Evolutionary conservation across 345 rosid genomes (phyloP), one percentile per base, ranked within the genome.

Genomic region (Boechera retrofracta): DNA sequence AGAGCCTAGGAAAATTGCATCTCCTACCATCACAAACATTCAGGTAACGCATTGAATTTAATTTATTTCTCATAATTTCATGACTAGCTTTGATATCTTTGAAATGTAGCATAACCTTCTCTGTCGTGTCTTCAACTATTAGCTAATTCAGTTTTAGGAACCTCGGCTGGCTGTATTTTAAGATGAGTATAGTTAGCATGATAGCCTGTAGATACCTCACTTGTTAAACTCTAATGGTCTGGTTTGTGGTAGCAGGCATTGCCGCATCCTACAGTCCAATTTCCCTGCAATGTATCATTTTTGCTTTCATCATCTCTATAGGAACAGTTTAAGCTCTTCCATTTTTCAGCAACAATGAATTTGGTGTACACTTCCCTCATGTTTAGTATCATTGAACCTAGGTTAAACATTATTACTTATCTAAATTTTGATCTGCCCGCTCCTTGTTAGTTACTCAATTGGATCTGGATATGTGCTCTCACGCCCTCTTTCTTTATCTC

Each of bases 1-100:
- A 38, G 97, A 95, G 76, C 97, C 99, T 45, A 89, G 76, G 84
- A 95, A 83, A 90, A 77, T 95, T 71, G 84, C 86, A 69, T 91
- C 97, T 71, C 96, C 98, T 45, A 72, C 83, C 29, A 84, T 91
- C 71, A 85, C 96, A 44, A 95, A 95, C 80, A 89, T 92, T 73
- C 98, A 95, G 97, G 98, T 95, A 56, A 7, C 16, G 36, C 60
- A 56, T 24, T 51, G 53, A 66, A 29, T 62, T 32, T 57, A 10
- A 7, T 35, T 21, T 62, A 28, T 11, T 24, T 64, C 16, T 21
- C 18, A 47, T 36, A 11, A 24, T 77, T 26, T 16, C 5, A 47
- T 26, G 32, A 45, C 24, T 33, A 55, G 58, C 52, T 45, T 77
- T 45, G 45, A 36, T 18, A 28, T 10, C 38, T 6, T 28, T 35